Evolutionary conservation across 176 grass and related monocot genomes (phyloP), one percentile per base, ranked within the genome.

Genomic region (Rhynchospora pubera): DNA sequence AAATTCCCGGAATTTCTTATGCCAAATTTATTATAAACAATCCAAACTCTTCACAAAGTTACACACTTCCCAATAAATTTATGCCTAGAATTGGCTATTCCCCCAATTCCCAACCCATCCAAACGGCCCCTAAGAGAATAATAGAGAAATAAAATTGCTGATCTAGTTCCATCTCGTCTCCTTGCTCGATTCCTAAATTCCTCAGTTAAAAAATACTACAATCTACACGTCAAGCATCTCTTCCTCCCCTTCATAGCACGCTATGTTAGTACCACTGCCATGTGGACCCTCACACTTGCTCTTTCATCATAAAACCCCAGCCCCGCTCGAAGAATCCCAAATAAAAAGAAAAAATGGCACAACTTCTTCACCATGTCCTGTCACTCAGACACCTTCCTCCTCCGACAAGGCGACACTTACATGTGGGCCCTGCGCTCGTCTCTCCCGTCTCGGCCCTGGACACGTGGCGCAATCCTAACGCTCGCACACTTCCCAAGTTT

Each of bases 321-420:
- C n/a, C 21, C 1, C 14, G 42, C 56, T 58, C 51, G n/a, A n/a
- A 84, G 72, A 56, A 84, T 66, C 28, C 11, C 56, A 10, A 34
- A 23, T 1, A 80, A 66, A n/a, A 22, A 34, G 7, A 16, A 7
- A 7, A 72, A 82, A 86, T 86, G 85, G 65, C 53, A 21, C 78
- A 81, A 12, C 85, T 86, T 81, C 85, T 51, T 23, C 78, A 72
- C 47, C 34, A 39, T 28, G 75, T 85, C 62, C 78, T 13, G 50
- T 86, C 78, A 12, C 55, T 50, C 6, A 12, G 14, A 18, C 65
- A 45, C 42, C 52, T 9, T 45, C 16, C 85, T 10, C 62, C 85
- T 47, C 53, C 45, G 34, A 61, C 51, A 34, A 51, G 62, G 21
- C 66, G 43, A 16, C 56, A 15, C 23, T 51, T 82, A 59, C 78